These are phyloP conservation scores for Solanum ossicruentum DNA, from an alignment of 257 asterid species.

Conservation along the genomic window DNA sequence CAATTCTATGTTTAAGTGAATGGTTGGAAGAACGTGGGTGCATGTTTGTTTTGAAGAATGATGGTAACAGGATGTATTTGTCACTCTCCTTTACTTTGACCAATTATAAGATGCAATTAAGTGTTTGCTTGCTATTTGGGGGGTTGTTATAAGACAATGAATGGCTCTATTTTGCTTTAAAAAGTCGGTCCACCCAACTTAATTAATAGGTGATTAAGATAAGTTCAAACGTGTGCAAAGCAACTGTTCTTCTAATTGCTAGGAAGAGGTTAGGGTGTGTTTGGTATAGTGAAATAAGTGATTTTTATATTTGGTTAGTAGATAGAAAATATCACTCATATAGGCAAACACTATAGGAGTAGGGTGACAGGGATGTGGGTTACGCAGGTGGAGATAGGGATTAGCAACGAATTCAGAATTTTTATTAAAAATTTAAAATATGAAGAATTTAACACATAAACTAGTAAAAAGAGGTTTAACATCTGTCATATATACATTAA, in stretches of 20 bases:
- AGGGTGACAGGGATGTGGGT: too few species aligned
- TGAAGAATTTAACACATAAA: too few species aligned
- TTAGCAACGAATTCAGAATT: too few species aligned
- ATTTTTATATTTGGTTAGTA: too few species aligned
- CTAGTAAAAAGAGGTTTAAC: rapidly evolving
- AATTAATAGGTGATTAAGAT: neutral
- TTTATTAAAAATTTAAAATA: too few species aligned
- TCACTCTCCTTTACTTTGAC: neutral
- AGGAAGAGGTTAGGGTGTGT: too few species aligned
- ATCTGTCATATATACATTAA: too few species aligned
- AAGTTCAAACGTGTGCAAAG: neutral
- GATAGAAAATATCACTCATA: too few species aligned
- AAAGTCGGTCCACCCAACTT: neutral
- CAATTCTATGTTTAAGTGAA: neutral
- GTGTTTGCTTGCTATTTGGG: neutral
- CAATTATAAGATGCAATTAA: neutral
- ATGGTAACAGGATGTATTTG: neutral
- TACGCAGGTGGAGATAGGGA: too few species aligned
- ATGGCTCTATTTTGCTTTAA: neutral
- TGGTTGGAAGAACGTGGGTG: constrained; percentile 17
- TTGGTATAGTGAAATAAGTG: too few species aligned
- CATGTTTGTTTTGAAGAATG: constrained; percentile 12
- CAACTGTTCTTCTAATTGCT: too few species aligned
- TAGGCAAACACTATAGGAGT: too few species aligned
- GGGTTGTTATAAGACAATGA: neutral